phyloP scores from a whole-genome alignment of 2,329 filamentous ascomycete species.

The Alternaria longipes region DNA sequence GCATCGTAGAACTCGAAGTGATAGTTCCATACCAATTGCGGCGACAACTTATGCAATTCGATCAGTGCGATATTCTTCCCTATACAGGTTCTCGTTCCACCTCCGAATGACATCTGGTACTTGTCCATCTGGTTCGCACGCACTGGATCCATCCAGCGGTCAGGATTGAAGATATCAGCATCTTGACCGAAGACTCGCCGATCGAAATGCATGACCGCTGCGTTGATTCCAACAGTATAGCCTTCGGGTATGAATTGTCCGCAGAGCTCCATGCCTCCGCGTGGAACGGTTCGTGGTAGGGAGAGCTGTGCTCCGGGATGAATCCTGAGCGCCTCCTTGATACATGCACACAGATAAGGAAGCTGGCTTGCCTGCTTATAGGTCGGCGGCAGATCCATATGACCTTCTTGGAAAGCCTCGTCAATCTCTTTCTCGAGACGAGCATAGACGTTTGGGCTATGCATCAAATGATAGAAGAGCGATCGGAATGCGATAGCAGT shows the following conservation, averaged over 20 bases:
- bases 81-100: slow-evolving; percentile 45
- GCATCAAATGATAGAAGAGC: slow-evolving; percentile 53
- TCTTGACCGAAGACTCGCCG: slow-evolving; percentile 52
- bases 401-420: slow-evolving; percentile 13
- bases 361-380: slow-evolving; percentile 34
- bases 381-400: slow-evolving; percentile 16
- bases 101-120: slow-evolving; percentile 51
- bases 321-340: slow-evolving; percentile 56
- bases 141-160: slow-evolving; percentile 54
- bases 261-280: slow-evolving; percentile 25
- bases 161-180: slow-evolving; percentile 54
- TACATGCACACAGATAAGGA: slow-evolving; percentile 55
- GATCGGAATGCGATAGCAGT: slow-evolving; percentile 46
- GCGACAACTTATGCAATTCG: neutral
- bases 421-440: slow-evolving; percentile 29
- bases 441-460: slow-evolving; percentile 31
- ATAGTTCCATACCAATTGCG: neutral
- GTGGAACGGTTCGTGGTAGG: slow-evolving; percentile 25
- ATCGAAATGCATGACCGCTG: slow-evolving; percentile 56
- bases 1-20: neutral
- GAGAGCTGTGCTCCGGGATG: slow-evolving; percentile 42
- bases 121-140: slow-evolving; percentile 29
- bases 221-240: slow-evolving; percentile 56
- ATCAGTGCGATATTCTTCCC: slow-evolving; percentile 32
- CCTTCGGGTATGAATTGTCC: slow-evolving; percentile 43